Evolutionary conservation across 306 rosid genomes (phyloP).

Genomic region (Vigna reflexopilosa): DNA sequence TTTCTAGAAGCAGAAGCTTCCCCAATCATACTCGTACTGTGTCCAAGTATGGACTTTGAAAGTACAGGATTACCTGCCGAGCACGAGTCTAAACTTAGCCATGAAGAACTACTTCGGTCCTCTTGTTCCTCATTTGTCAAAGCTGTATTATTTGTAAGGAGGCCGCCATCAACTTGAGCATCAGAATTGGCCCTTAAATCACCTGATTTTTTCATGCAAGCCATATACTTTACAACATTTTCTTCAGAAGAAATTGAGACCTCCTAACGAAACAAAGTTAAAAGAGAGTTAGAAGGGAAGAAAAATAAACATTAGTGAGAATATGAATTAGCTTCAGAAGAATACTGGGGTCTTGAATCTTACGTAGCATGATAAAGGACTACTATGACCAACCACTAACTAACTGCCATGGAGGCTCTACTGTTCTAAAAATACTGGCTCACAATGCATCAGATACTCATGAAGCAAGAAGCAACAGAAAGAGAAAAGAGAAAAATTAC

Average conservation of each 20-base stretch:
- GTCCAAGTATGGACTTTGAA: conserved; percentile 38
- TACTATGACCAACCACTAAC: conserved; percentile 27
- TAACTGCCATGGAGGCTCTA: conserved; percentile 6
- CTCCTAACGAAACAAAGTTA: conserved; percentile 56
- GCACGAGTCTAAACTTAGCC: conserved; percentile 76
- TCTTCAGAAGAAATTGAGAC: conserved; percentile 46
- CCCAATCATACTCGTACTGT: conserved; percentile 25
- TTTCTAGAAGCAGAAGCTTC: conserved; percentile 46
- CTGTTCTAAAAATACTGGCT: conserved; percentile 9
- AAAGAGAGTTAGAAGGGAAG: conserved; percentile 16
- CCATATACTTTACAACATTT: conserved; percentile 35
- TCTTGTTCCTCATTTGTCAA: conserved; percentile 56
- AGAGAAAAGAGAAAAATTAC: conserved; percentile 4
- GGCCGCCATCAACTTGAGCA: conserved; percentile 48
- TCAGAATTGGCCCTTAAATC: conserved; percentile 47
- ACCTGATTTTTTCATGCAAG: conserved; percentile 37
- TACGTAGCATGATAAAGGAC: conserved; percentile 8
- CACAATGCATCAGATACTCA: conserved; percentile 31
- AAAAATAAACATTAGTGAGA: neutral
- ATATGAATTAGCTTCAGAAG: conserved; percentile 36
- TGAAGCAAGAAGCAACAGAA: conserved; percentile 27
- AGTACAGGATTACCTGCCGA: conserved; percentile 46
- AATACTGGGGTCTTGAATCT: conserved; percentile 28
- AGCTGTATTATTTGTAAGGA: conserved; percentile 44
- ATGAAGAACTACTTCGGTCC: conserved; percentile 59